A percentile compares a stretch with the other conserved stretches of the same genome.
Conservation (phyloP, 1,284 basidiomycete species). For the Trametes versicolor region DNA sequence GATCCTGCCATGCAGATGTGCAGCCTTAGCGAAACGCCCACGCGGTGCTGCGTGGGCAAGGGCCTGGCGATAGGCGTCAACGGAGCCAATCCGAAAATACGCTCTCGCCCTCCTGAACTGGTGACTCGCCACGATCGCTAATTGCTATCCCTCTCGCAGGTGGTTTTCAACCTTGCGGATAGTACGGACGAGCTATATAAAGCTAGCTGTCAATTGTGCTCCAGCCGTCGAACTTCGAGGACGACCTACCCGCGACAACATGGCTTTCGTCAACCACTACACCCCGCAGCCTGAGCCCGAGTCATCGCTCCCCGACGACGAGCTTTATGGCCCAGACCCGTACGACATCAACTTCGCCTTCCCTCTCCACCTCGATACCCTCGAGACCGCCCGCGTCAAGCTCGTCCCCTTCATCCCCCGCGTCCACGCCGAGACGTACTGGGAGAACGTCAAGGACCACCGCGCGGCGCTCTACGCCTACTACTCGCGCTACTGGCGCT, state of each 20-base stretch:
- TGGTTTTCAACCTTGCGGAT: no score
- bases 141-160: no score
- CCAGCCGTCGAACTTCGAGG: no score
- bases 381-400: constrained; percentile 27
- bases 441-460: constrained; percentile 29
- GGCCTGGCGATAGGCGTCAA: no score
- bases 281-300: constrained; percentile 9
- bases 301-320: constrained; percentile 25
- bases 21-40: no score
- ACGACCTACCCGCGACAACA: constrained; percentile 4
- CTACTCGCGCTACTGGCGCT: constrained; percentile 26
- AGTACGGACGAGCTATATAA: no score
- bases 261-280: constrained; percentile 40
- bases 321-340: constrained; percentile 40
- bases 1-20: no score
- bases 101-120: no score
- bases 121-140: no score
- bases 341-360: constrained; percentile 49
- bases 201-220: no score
- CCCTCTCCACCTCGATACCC: constrained; percentile 37
- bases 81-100: no score
- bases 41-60: no score
- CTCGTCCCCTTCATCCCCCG: constrained; percentile 37
- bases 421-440: constrained; percentile 34
- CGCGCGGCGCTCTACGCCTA: constrained; percentile 32